These are phyloP conservation scores for Claviceps purpurea DNA, from an alignment of 2,329 filamentous ascomycete genomes.

Conservation along the genomic window DNA sequence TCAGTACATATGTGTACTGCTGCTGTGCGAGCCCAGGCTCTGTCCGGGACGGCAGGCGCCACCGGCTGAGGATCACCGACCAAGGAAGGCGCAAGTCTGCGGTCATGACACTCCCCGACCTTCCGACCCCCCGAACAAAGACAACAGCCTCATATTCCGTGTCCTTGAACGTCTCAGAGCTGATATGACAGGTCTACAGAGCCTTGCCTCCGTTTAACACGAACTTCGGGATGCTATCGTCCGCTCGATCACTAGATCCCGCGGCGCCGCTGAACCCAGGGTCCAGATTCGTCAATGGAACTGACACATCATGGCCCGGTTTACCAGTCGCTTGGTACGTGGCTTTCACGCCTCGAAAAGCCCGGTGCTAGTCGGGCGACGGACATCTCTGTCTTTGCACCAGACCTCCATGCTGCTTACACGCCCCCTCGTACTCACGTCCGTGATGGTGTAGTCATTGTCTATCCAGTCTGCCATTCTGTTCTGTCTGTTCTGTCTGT, in stretches of 20 bases:
- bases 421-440: conserved; percentile 1
- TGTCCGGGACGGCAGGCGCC: conserved; percentile 4
- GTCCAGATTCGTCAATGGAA: conserved; percentile 8
- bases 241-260: conserved; percentile 14
- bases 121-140: not conserved
- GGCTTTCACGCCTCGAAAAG: conserved; percentile 8
- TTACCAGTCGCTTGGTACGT: conserved; percentile 10
- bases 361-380: conserved; percentile 5
- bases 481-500: not conserved
- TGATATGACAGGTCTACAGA: conserved; percentile 24
- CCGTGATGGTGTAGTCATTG: too few relatives aligned
- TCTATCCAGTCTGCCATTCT: too few relatives aligned
- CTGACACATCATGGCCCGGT: conserved; percentile 6
- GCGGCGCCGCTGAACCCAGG: conserved; percentile 5
- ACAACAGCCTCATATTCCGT: conserved; percentile 10
- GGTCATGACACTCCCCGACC: not conserved
- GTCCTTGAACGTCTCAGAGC: conserved; percentile 14
- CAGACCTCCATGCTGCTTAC: not conserved
- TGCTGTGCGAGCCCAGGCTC: not conserved
- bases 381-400: not conserved
- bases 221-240: conserved; percentile 11
- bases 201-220: conserved; percentile 8
- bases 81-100: too few relatives aligned
- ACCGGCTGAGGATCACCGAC: not conserved
- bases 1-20: not conserved